Base-by-base conservation (phyloP, 2,329 filamentous ascomycete genomes). In the Pseudogymnoascus sp. region DNA sequence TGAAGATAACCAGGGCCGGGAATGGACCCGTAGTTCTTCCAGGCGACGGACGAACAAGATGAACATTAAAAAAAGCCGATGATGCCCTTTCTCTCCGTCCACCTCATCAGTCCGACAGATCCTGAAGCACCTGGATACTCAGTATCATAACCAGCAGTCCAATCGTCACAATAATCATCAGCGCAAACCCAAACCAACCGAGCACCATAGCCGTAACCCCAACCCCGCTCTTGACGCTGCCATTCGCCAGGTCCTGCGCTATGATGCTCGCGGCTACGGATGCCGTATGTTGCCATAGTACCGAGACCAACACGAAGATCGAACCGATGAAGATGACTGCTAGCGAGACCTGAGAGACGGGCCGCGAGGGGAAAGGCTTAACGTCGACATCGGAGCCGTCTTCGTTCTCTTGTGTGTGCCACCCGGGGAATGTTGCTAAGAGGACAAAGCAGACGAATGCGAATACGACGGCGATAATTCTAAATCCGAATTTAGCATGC, bases 391-490 rank as follows among this genome's bases (percentile, higher is more conserved):
- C 91, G 56, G 86, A 90, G 58, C 91, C 92, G 59, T 83, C 79
- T 35, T 82, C 84, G 73, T 94, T 89, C 65, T 86, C 82, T 74
- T 95, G 90, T 74, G 96, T 90, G 74, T 97, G 92, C 90, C 94
- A 99, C 64, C 92, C 92, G 1, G 94, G 94, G 76, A 97, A 99
- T 33, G 94, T 97, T 59, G 92, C 92, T 59, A 99, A 86, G 39
- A 99, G 83, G 63, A 99, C 82, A 72, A 99, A 90, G 73, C 91
- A 96, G 74, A 97, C 81, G 76, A 97, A 97, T 67, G 94, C 92
- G 70, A 99, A 91, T 72, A 99, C 89, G 71, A 97, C 92, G 70
- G 94, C 94, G 70, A 99, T 92, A 77, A 99, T 99, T 65, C 90
- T 94, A 66, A 26, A n/a, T 41, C 5, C 3, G 6, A 15, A 13